Conservation (phyloP, 2,329 filamentous ascomycete genomes). For the Paecilomyces formosus region DNA sequence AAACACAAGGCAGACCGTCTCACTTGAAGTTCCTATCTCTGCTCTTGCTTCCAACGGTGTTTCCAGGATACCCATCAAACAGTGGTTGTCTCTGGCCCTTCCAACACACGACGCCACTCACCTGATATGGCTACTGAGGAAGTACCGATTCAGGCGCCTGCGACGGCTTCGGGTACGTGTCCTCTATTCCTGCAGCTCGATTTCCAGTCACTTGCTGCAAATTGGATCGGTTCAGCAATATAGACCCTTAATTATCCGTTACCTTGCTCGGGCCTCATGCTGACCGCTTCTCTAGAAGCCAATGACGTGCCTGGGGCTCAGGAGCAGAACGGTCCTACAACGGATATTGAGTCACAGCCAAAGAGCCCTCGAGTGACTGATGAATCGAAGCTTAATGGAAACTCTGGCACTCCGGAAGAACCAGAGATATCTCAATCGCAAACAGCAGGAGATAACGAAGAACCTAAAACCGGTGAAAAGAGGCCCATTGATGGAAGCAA, state of each 20-base stretch:
- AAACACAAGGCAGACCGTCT: neutral
- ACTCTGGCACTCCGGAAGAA: neutral
- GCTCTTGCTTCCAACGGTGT: conserved; percentile 6
- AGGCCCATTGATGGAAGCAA: conserved; percentile 13
- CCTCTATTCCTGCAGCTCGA: neutral
- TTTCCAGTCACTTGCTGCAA: neutral
- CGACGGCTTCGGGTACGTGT: conserved; percentile 15
- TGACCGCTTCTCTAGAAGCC: neutral
- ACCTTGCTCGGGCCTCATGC: neutral
- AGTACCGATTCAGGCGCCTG: conserved; percentile 5
- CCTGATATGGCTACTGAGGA: conserved; percentile 19
- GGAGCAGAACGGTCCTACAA: neutral
- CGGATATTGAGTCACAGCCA: neutral
- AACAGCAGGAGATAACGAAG: conserved; percentile 1
- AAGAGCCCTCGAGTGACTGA: neutral
- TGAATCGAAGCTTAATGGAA: neutral
- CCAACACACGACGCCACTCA: conserved; percentile 13
- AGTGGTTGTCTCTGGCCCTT: conserved; percentile 1
- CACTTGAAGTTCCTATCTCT: conserved; percentile 1
- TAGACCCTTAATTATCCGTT: neutral
- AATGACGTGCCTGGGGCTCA: neutral
- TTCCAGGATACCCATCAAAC: conserved; percentile 1
- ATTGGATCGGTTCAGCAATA: neutral
- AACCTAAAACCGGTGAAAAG: conserved; percentile 14
- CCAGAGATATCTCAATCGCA: neutral